Conservation (phyloP, 805 yeast species). For the Myxozyma udenii region DNA sequence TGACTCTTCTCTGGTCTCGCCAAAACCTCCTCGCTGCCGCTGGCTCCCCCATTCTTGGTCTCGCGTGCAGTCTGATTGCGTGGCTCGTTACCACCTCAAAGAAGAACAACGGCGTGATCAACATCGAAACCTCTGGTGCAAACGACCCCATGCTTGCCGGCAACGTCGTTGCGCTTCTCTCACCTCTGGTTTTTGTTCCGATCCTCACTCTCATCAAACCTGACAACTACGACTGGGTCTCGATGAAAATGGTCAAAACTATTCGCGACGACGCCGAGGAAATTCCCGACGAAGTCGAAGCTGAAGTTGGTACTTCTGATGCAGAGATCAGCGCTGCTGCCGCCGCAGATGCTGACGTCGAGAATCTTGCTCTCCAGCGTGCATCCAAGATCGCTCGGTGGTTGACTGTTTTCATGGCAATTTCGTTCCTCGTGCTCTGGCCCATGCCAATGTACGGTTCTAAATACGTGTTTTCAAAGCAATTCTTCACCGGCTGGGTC, state of each 20-base stretch:
- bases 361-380: constrained; percentile 1
- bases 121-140: constrained; percentile 64
- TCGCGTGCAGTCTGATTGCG: constrained; percentile 66
- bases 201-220: constrained; percentile 48
- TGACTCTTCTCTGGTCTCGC: constrained; percentile 56
- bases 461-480: constrained; percentile 62
- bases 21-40: constrained; percentile 62
- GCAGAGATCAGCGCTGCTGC: neutral
- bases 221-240: constrained; percentile 52
- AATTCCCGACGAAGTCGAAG: constrained; percentile 2
- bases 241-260: constrained; percentile 46
- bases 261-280: constrained; percentile 42
- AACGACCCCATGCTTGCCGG: constrained; percentile 81
- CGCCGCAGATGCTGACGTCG: constrained; percentile 8
- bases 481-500: constrained; percentile 81
- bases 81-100: constrained; percentile 70
- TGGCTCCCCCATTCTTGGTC: constrained; percentile 74
- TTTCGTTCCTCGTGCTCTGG: constrained; percentile 66
- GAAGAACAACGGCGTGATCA: constrained; percentile 40
- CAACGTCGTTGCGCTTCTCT: constrained; percentile 53
- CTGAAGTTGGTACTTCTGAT: neutral
- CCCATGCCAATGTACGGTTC: constrained; percentile 88
- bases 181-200: constrained; percentile 49
- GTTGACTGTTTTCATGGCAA: constrained; percentile 38
- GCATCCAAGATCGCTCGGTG: constrained; percentile 28